phyloP scores from a whole-genome alignment of 306 rosid genomes.

The Prunus dulcis region DNA sequence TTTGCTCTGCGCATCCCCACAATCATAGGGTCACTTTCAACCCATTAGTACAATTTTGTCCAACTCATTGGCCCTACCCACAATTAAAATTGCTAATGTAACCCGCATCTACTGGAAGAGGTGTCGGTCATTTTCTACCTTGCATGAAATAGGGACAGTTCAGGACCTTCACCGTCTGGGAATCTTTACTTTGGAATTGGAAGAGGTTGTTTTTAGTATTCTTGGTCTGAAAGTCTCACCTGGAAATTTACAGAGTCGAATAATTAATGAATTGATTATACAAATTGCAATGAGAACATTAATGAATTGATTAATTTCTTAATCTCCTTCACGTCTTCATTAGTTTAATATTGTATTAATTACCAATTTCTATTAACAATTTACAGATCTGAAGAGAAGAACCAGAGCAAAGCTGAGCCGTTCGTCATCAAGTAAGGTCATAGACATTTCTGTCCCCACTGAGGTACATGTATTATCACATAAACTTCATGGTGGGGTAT shows the following conservation, averaged over 20 bases:
- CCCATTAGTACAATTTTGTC: constrained; percentile 37
- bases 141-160: constrained; percentile 22
- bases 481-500: constrained; percentile 37
- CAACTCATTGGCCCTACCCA: constrained; percentile 22
- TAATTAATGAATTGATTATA: constrained; percentile 5
- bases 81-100: background rate
- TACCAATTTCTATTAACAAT: constrained; percentile 25
- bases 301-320: constrained; percentile 7
- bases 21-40: constrained; percentile 39
- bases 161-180: constrained; percentile 31
- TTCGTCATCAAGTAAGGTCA: constrained; percentile 28
- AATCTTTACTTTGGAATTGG: constrained; percentile 30
- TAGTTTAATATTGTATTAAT: constrained; percentile 19
- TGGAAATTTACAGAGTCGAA: constrained; percentile 26
- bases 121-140: constrained; percentile 41
- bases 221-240: constrained; percentile 22
- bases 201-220: constrained; percentile 21
- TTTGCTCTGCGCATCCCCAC: constrained; percentile 18
- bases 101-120: constrained; percentile 14
- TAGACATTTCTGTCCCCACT: constrained; percentile 33
- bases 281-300: constrained; percentile 19
- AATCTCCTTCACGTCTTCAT: background rate
- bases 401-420: constrained; percentile 32
- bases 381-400: constrained; percentile 37
- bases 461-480: constrained; percentile 9